A percentile compares a stretch with the other conserved stretches of the same genome.
Evolutionary conservation across 2,329 filamentous ascomycete species (phyloP).

Genomic region (Penicillium griseofulvum): DNA sequence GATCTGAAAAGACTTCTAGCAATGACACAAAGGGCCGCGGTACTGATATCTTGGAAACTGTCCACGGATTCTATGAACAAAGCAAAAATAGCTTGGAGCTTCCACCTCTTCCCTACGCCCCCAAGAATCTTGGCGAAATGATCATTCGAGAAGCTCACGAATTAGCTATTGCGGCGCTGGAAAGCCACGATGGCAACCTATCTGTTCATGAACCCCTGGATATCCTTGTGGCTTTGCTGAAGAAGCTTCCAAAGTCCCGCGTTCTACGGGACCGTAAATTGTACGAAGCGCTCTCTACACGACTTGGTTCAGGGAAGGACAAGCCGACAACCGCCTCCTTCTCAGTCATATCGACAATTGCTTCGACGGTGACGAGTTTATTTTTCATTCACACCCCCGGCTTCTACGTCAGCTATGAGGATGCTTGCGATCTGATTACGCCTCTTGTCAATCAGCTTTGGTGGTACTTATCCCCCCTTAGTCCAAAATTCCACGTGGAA

Average conservation of each 20-base stretch:
- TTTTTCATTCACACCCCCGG: constrained; percentile 37
- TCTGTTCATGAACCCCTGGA: constrained; percentile 59
- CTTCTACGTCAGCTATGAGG: constrained; percentile 40
- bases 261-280: constrained; percentile 35
- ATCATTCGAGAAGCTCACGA: constrained; percentile 60
- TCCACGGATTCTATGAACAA: constrained; percentile 65
- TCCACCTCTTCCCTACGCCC: constrained; percentile 58
- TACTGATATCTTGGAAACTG: constrained; percentile 56
- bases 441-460: constrained; percentile 72
- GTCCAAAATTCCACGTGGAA: constrained; percentile 93
- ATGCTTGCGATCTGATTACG: constrained; percentile 62
- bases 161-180: constrained; percentile 34
- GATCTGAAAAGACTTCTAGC: constrained; percentile 21
- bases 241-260: constrained; percentile 39
- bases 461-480: constrained; percentile 74
- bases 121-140: constrained; percentile 58
- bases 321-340: constrained; percentile 33
- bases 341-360: constrained; percentile 36
- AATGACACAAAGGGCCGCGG: constrained; percentile 19
- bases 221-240: constrained; percentile 54
- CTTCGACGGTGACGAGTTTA: constrained; percentile 50
- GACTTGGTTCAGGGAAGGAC: constrained; percentile 21
- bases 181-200: constrained; percentile 25
- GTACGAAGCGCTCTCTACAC: constrained; percentile 34
- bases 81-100: constrained; percentile 69